These are phyloP conservation scores for Nematodospora valgi DNA, from an alignment of 805 yeast genomes.

Conservation along the genomic window DNA sequence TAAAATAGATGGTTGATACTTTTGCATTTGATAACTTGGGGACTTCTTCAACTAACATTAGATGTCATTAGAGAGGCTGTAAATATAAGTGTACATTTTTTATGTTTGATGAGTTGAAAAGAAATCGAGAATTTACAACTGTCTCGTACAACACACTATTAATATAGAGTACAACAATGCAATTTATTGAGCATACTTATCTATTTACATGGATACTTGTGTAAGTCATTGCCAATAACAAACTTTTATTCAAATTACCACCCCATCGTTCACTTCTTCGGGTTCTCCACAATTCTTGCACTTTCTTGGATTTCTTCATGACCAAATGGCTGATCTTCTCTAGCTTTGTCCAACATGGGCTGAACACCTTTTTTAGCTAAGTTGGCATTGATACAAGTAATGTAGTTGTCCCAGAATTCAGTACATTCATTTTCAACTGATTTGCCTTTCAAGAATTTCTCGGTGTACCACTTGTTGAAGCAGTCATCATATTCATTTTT, in stretches of 20 bases:
- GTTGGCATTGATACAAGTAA: constrained; percentile 76
- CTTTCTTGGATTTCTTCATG: constrained; percentile 28
- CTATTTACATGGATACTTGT: too few species aligned
- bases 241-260: too few species aligned
- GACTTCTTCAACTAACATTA: constrained; percentile 43
- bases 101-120: too few species aligned
- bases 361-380: constrained; percentile 72
- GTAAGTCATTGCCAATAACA: not conserved
- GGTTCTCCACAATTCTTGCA: constrained; percentile 13
- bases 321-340: constrained; percentile 81
- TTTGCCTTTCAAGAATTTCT: constrained; percentile 60
- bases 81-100: not conserved
- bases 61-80: too few species aligned
- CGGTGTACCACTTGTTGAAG: constrained; percentile 93
- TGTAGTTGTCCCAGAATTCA: constrained; percentile 83
- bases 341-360: constrained; percentile 82
- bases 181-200: too few species aligned
- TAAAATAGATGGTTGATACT: constrained; percentile 36
- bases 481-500: constrained; percentile 89
- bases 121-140: too few species aligned
- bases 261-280: constrained; percentile 8
- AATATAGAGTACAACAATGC: too few species aligned
- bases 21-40: constrained; percentile 31
- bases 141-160: too few species aligned
- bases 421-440: constrained; percentile 81